Evolutionary conservation across 129 eudicot genomes (phyloP), one percentile per base, ranked within the genome.

Genomic region (Silybum marianum): DNA sequence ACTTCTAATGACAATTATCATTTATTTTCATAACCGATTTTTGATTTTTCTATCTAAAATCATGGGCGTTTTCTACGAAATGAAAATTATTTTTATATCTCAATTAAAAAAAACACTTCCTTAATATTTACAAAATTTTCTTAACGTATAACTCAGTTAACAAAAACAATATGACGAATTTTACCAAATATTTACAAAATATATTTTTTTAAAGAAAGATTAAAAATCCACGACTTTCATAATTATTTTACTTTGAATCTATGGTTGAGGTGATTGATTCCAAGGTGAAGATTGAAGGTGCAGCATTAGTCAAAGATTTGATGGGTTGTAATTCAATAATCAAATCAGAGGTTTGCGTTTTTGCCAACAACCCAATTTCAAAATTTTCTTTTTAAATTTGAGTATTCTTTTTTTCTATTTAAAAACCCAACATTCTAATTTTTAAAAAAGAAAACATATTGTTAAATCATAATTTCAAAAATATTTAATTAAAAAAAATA

Each of bases 241-340:
- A 32, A 32, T 32, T 32, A 32, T 3, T 32, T 32, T 32, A 32
- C 36, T 4, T 32, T 32, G 10, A 58, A 58, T 58, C n/a, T n/a
- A 6, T 18, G 66, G 66, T 7, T 58, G 66, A 9, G 66, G 66
- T 58, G 22, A 58, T 2, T 2, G 3, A 9, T 11, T 39, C 24
- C 9, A 21, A 72, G 13, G 76, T 40, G 76, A 19, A 40, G 62
- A 39, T 11, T 58, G 76, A 39, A 19, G 76, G 76, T 72, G 76
- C 60, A 72, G 30, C 62, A 72, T 3, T 72, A 40, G 34, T 72
- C 62, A 72, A 71, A 72, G n/a, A 40, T 39, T 39, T 58, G 66
- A 58, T 58, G 66, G 76, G 26, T 39, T 39, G 24, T 72, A 40
- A 58, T 18, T 38, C 22, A n/a, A 16, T 72, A 72, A 72, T 72